A percentile compares a stretch with the other conserved stretches of the same genome.
These are phyloP conservation scores for Psilocybe tampanensis DNA, from an alignment of 768 basidiomycete genomes.

Conservation along the genomic window DNA sequence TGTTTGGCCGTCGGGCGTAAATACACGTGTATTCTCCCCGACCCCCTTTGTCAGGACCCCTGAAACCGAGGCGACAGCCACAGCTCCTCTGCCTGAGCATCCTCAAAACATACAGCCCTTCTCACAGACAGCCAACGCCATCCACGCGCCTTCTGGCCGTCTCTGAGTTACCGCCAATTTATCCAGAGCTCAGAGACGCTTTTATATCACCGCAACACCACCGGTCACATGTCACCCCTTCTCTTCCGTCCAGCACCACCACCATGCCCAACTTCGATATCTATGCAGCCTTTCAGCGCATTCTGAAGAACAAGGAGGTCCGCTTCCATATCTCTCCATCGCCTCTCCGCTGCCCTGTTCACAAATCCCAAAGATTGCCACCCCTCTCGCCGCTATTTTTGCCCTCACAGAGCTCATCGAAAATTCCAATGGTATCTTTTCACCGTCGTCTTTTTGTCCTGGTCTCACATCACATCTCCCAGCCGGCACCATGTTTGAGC, in stretches of 20 bases:
- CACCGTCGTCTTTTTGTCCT: conserved; percentile 2
- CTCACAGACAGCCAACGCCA: conserved; percentile 4
- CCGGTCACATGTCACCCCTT: conserved; percentile 17
- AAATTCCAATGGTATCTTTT: conserved; percentile 67
- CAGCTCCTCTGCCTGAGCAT: conserved; percentile 9
- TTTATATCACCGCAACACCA: not conserved
- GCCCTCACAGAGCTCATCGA: conserved; percentile 83
- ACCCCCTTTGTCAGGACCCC: conserved; percentile 21
- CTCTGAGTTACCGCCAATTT: too few relatives aligned
- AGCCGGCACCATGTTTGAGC: conserved; percentile 94
- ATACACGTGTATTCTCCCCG: conserved; percentile 79
- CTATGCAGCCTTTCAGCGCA: conserved; percentile 54
- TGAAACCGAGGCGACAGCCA: conserved; percentile 12
- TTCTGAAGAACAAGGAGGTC: conserved; percentile 70
- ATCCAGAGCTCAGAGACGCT: not conserved
- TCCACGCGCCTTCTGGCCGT: too few relatives aligned
- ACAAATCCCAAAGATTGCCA: conserved; percentile 56
- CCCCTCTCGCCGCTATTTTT: conserved; percentile 87
- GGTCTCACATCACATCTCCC: conserved; percentile 10
- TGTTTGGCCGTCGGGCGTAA: conserved; percentile 57
- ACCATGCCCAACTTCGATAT: conserved; percentile 36
- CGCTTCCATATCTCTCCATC: conserved; percentile 22
- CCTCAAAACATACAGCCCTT: conserved; percentile 5
- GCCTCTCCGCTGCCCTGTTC: not conserved
- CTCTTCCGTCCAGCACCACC: conserved; percentile 11